A percentile compares a stretch with the other conserved stretches of the same genome.
Evolutionary conservation across 2,329 filamentous ascomycete genomes (phyloP).

Genomic region (Hypoxylon rubiginosum): DNA sequence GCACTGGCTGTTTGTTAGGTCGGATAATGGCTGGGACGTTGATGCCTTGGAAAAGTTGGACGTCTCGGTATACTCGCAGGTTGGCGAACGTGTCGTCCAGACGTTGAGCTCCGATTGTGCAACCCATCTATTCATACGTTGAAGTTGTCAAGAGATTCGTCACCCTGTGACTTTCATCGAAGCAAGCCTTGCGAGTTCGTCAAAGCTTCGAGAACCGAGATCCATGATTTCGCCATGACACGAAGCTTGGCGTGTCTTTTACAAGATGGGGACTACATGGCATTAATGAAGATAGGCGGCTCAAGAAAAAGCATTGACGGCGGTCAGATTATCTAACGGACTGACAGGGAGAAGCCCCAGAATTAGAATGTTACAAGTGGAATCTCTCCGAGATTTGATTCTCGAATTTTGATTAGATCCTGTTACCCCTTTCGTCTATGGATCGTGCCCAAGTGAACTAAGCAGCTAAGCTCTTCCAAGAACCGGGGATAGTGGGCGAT

Average conservation of each 20-base stretch:
- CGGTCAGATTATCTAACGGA: conserved; percentile 4
- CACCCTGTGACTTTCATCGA: neutral
- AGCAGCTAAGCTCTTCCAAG: conserved; percentile 42
- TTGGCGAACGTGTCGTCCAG: neutral
- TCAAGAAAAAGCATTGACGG: conserved; percentile 14
- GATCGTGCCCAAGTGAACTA: conserved; percentile 20
- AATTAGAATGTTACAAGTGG: conserved; percentile 13
- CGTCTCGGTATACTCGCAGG: neutral
- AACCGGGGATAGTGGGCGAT: conserved; percentile 34
- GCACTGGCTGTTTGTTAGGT: neutral
- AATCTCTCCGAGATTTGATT: conserved; percentile 26
- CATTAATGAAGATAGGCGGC: conserved; percentile 23
- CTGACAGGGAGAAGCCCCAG: conserved; percentile 9
- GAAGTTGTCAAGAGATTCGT: neutral
- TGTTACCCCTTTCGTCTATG: conserved; percentile 19
- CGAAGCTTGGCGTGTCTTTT: conserved; percentile 16
- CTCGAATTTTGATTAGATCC: conserved; percentile 28
- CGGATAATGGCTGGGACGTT: neutral
- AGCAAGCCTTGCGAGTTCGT: conserved; percentile 3
- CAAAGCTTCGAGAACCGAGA: conserved; percentile 16
- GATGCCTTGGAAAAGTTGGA: neutral
- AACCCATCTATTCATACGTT: neutral
- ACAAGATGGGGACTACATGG: conserved; percentile 15
- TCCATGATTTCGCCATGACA: conserved; percentile 20
- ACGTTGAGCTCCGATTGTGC: neutral